Base-by-base conservation (phyloP, 2,329 filamentous ascomycete genomes). In the Colletotrichum cuscutae region DNA sequence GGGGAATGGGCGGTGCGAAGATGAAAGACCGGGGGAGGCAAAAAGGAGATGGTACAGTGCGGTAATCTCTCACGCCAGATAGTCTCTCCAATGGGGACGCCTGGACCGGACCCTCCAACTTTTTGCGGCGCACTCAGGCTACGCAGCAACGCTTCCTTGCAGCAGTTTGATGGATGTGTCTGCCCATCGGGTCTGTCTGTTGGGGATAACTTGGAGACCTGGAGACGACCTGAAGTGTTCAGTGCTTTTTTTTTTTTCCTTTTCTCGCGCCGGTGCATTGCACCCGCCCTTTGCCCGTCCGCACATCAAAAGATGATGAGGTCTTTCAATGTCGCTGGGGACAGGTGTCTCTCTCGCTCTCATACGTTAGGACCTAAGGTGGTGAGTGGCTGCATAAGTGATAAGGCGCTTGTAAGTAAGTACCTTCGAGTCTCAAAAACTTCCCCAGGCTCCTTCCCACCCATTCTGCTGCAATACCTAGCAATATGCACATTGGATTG, bases 51-150 rank as follows among this genome's bases (percentile, higher is more conserved):
- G 5, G 61, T 24, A 74, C 73, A 67, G 73, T 74, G 62, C 63
- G 66, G 26, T 63, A 32, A 64, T 60, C 60, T 60, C 72, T 59
- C 37, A 70, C 64, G 65, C 66, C 61, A 74, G 69, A 66, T 30
- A 72, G 54, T 54, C 68, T 73, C 71, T 69, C 70, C 70, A 69
- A 72, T 72, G 59, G 60, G 70, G 65, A 57, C 53, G 42, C 65
- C 65, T 71, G 46, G 70, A 60, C 65, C 53, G 26, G 70, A 64
- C 70, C 69, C 58, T 72, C 70, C 70, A 59, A 59, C 54, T 58
- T 60, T 59, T 56, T 53, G 69, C 65, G 37, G 69, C 58, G 42
- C 42, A 49, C 42, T 19, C 42, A 49, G 42, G 42, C 42, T 49
- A 11, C 42, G 19, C 42, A 49, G 52, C 42, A 63, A 63, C 65